Base-by-base conservation (phyloP, 2,329 filamentous ascomycete genomes). In the Aspergillus bombycis region DNA sequence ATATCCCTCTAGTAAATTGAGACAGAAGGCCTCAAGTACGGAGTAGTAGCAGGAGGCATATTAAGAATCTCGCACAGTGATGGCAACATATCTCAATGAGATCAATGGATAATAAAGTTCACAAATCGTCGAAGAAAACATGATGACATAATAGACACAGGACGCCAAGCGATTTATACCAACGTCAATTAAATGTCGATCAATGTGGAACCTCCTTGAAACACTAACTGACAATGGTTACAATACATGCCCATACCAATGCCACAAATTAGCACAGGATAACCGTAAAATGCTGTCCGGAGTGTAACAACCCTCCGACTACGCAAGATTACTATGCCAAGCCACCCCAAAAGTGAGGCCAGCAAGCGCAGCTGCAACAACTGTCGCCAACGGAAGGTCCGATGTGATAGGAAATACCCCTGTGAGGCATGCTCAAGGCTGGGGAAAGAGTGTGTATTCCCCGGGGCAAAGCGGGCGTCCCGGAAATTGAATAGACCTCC, bases 381-480 rank as follows among this genome's bases (percentile, higher is more conserved):
- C 4, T 79, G 76, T 66, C 72, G 73, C 61, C 65, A 68, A 28
- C 69, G 68, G 45, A 78, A 78, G 58, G 65, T 78, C 23, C 70
- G 72, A 16, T 79, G 76, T 52, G 71, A 75, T 63, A 74, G 73
- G 61, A 67, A 62, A 32, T 43, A 70, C n/a, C 75, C 74, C 9
- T 78, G 76, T 60, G 45, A 30, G 4, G 36, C 53, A 1, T 72
- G 70, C 45, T 19, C 66, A 6, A 67, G 68, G 43, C 50, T 60
- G 3, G 58, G 62, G 3, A 53, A 52, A 5, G 46, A 66, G 48
- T 72, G 71, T 53, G 30, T 30, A 11, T 70, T 63, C 54, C 70
- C 70, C 1, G 66, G 54, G 5, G 58, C 62, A 5, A 67, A 68
- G 50, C 58, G 70, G 12, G 68, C 67, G 1, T 67, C 66, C 1